Conservation (phyloP, 2,329 filamentous ascomycete species). For the Aspergillus sp. region DNA sequence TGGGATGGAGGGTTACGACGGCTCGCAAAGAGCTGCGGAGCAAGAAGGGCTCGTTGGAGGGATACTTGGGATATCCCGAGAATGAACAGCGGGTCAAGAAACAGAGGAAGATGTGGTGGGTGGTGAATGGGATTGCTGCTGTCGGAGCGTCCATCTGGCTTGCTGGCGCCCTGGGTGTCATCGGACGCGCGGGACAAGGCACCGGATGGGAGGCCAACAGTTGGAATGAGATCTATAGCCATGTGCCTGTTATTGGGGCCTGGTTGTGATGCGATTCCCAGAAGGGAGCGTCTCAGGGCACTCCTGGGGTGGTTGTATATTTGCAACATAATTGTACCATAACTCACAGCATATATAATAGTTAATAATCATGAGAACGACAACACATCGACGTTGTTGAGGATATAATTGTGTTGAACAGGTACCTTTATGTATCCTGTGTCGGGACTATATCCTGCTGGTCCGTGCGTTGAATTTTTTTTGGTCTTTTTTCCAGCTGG, state of each 20-base stretch:
- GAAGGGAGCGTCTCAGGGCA: no score
- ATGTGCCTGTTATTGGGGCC: conserved; percentile 56
- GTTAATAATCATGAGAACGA: neutral
- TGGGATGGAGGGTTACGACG: conserved; percentile 53
- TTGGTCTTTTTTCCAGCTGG: neutral
- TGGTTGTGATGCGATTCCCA: conserved; percentile 41
- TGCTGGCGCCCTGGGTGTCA: conserved; percentile 73
- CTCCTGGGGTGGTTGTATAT: no score
- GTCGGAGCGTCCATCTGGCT: conserved; percentile 70
- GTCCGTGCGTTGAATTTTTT: neutral
- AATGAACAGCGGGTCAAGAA: conserved; percentile 51
- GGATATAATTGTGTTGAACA: no score
- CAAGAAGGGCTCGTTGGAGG: conserved; percentile 30
- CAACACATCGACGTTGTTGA: no score
- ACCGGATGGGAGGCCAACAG: conserved; percentile 76
- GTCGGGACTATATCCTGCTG: neutral
- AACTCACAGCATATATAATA: neutral
- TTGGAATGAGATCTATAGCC: conserved; percentile 72
- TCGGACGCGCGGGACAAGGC: conserved; percentile 68
- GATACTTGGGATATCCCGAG: conserved; percentile 43
- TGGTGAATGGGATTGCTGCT: conserved; percentile 64
- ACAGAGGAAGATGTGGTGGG: conserved; percentile 67
- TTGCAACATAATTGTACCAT: neutral
- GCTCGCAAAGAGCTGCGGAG: conserved; percentile 25
- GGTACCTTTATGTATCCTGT: no score